phyloP scores from a whole-genome alignment of 768 basidiomycete genomes.

The Paxillus involutus region DNA sequence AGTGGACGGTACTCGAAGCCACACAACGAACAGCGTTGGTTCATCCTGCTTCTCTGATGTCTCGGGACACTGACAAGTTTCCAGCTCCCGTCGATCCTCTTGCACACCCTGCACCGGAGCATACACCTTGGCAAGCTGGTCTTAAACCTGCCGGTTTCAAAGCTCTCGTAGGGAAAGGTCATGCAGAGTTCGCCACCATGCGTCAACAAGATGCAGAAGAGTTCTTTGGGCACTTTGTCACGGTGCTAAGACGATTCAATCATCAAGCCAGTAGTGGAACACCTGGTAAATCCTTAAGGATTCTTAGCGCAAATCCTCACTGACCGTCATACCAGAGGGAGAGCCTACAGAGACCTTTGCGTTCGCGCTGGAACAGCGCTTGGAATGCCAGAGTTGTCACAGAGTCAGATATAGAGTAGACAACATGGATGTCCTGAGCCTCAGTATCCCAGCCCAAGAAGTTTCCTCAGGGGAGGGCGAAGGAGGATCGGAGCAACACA shows the following conservation, averaged over 20 bases:
- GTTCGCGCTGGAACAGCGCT: slow-evolving; percentile 83
- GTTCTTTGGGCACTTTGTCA: slow-evolving; percentile 83
- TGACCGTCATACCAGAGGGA: slow-evolving; percentile 7
- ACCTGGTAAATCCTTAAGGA: slow-evolving; percentile 22
- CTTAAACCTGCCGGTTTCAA: slow-evolving; percentile 85
- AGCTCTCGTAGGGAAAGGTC: slow-evolving; percentile 85
- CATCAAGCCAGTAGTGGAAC: slow-evolving; percentile 45
- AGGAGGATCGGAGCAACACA: neutral
- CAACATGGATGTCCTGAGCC: slow-evolving; percentile 69
- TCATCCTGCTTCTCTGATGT: slow-evolving; percentile 12
- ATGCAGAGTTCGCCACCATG: slow-evolving; percentile 95
- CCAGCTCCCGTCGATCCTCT: slow-evolving; percentile 33
- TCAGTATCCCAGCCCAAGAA: slow-evolving; percentile 70
- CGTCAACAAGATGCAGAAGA: slow-evolving; percentile 96
- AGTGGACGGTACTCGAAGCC: slow-evolving; percentile 88
- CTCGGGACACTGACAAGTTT: slow-evolving; percentile 1
- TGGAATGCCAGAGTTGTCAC: slow-evolving; percentile 78
- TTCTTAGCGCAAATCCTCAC: neutral
- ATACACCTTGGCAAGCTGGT: slow-evolving; percentile 62
- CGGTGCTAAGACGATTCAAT: slow-evolving; percentile 64
- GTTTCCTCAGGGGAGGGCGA: slow-evolving; percentile 8
- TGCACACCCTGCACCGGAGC: slow-evolving; percentile 27
- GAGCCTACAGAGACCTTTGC: slow-evolving; percentile 79
- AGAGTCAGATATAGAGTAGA: slow-evolving; percentile 85
- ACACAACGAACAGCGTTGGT: slow-evolving; percentile 34